Conservation (phyloP, 2,329 filamentous ascomycete species). For the Emericellopsis cladophorae region DNA sequence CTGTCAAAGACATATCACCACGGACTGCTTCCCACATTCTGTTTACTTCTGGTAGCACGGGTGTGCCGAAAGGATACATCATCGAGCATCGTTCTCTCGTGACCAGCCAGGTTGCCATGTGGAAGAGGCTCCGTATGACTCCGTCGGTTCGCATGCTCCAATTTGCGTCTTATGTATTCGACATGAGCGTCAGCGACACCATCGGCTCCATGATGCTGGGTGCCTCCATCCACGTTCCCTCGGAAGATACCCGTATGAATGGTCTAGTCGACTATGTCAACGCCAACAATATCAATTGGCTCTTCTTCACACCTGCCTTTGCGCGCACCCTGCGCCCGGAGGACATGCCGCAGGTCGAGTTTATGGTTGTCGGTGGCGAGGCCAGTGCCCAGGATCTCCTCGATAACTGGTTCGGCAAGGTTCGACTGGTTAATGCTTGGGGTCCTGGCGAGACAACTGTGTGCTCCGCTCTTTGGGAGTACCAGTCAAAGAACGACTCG, state of each 20-base stretch:
- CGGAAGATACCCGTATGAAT: conserved; percentile 11
- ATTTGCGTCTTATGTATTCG: conserved; percentile 2
- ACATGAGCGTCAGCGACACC: conserved; percentile 1
- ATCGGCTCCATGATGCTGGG: conserved; percentile 9
- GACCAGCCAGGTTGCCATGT: conserved; percentile 2
- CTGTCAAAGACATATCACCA: neutral
- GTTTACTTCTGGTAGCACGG: conserved; percentile 1
- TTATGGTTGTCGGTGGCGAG: conserved; percentile 5
- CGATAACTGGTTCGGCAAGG: conserved; percentile 6
- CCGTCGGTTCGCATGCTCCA: neutral
- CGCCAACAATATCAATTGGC: neutral
- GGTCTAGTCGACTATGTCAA: neutral
- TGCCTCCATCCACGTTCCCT: conserved; percentile 24
- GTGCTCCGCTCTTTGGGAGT: conserved; percentile 2
- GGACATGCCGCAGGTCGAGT: neutral
- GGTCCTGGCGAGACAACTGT: conserved; percentile 7
- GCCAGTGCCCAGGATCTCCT: conserved; percentile 5
- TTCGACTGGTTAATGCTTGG: conserved; percentile 5
- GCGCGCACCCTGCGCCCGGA: neutral
- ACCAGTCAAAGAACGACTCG: neutral
- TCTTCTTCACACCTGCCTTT: conserved; percentile 2
- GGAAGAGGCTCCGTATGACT: neutral
- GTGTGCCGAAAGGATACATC: neutral
- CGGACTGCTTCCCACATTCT: conserved; percentile 3
- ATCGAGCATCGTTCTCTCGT: conserved; percentile 1